Conservation (phyloP, 306 rosid genomes). For the Castanea crenata region DNA sequence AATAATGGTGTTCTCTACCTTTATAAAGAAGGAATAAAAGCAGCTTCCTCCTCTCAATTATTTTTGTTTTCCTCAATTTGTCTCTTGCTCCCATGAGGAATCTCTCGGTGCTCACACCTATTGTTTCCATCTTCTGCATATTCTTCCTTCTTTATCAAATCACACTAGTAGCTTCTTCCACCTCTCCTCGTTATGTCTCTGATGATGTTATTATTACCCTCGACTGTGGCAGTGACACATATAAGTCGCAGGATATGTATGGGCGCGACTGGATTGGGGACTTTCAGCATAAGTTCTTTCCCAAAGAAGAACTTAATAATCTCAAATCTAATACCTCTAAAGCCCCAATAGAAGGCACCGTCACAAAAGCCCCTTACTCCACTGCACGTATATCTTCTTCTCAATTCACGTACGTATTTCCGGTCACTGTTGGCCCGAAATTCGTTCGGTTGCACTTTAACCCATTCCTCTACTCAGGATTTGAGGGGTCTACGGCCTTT, state of each 20-base stretch:
- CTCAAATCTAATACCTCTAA: neutral
- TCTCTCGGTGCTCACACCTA: too few species aligned
- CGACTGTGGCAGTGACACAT: slow-evolving; percentile 4
- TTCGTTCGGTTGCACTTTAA: slow-evolving; percentile 28
- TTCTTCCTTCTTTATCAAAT: neutral
- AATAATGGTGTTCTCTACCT: too few species aligned
- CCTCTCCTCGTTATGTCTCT: neutral
- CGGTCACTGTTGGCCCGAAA: neutral
- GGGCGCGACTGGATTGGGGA: neutral
- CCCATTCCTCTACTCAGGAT: neutral
- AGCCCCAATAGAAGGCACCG: neutral
- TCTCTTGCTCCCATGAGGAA: too few species aligned
- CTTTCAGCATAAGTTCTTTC: neutral
- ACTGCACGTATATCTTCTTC: neutral
- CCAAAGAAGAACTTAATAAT: neutral
- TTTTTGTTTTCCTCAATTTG: too few species aligned
- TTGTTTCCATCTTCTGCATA: too few species aligned
- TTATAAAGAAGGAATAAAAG: too few species aligned
- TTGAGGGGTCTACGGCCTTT: neutral
- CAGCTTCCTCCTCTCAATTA: too few species aligned
- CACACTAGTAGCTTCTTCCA: neutral
- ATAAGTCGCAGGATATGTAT: neutral
- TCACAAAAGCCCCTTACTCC: neutral
- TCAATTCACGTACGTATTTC: neutral
- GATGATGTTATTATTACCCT: neutral